Evolutionary conservation across 2,329 filamentous ascomycete genomes (phyloP).

Genomic region (Fusarium duplospermum): DNA sequence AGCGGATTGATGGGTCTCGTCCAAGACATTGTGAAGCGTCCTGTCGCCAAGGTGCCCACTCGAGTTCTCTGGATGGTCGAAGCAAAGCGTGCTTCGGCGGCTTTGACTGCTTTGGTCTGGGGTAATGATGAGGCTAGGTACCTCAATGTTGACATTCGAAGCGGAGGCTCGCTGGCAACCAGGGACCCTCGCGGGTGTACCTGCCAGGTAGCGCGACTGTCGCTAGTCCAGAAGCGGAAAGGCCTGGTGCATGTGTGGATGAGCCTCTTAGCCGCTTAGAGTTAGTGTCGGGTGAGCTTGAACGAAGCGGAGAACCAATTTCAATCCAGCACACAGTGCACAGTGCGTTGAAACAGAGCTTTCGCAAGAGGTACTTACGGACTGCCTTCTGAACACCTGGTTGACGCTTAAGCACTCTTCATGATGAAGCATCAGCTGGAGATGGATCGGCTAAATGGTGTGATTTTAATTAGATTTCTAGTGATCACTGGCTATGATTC

Average conservation of each 20-base stretch:
- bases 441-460: background rate
- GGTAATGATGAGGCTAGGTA: conserved; percentile 27
- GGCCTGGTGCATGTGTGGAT: background rate
- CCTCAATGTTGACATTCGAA: conserved; percentile 25
- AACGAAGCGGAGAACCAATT: conserved; percentile 5
- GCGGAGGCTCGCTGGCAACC: conserved; percentile 10
- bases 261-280: background rate
- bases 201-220: background rate
- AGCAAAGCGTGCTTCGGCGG: conserved; percentile 19
- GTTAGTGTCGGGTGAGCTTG: conserved; percentile 15
- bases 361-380: background rate
- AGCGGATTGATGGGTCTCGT: conserved; percentile 16
- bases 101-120: conserved; percentile 17
- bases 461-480: background rate
- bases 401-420: background rate
- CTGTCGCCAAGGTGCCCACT: conserved; percentile 23
- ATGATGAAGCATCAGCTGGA: background rate
- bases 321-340: background rate
- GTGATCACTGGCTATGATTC: background rate
- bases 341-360: background rate
- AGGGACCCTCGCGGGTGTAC: conserved; percentile 8
- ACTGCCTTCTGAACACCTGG: background rate
- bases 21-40: conserved; percentile 40
- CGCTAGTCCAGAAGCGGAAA: background rate
- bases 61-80: conserved; percentile 6